Conservation (phyloP, 305 asterid species). For the Petunia hybrid region DNA sequence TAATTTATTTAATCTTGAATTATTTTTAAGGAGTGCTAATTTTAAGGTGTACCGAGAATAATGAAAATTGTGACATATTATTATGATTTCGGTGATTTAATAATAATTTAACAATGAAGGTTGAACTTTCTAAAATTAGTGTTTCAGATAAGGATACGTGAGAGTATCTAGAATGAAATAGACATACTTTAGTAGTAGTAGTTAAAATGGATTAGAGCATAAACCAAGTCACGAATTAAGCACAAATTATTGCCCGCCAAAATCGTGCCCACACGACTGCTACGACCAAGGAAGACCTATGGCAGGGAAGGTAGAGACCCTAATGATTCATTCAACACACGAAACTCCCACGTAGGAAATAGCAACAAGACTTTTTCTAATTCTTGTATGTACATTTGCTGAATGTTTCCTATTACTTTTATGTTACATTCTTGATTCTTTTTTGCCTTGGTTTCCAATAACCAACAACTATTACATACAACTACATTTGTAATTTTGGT, state of each 20-base stretch:
- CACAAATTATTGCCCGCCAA: background rate
- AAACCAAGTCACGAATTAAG: background rate
- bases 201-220: background rate
- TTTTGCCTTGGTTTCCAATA: background rate
- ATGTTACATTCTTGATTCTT: background rate
- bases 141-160: no score
- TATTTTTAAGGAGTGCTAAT: no score
- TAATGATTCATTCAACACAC: background rate
- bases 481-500: no score
- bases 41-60: no score
- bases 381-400: background rate
- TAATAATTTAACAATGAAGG: no score
- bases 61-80: no score
- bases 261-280: slow-evolving; percentile 18
- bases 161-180: no score
- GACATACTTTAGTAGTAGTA: no score
- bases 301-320: background rate
- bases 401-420: background rate
- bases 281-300: slow-evolving; percentile 24
- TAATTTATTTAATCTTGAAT: no score
- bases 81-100: no score
- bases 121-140: no score
- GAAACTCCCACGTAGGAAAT: background rate
- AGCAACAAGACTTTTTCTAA: background rate
- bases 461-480: background rate